Percentiles rank a stretch among this genome's conserved stretches.
Evolutionary conservation across 2,329 filamentous ascomycete genomes (phyloP).

Genomic region (Paraconiothyrium sp.): DNA sequence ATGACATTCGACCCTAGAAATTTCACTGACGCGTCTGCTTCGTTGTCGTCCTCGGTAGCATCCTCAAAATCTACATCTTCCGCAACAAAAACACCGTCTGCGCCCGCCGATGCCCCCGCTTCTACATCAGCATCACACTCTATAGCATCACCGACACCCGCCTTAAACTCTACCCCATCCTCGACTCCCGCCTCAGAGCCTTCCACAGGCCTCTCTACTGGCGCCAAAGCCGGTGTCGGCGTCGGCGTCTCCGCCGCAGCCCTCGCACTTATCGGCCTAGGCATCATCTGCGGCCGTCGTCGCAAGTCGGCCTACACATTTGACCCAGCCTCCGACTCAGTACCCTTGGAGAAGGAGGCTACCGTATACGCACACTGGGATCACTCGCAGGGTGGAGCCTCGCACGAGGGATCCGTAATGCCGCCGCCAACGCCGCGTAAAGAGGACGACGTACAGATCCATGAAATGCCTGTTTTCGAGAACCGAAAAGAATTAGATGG

Average conservation of each 20-base stretch:
- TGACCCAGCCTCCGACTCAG: not conserved
- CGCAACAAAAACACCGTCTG: not conserved
- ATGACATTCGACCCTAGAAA: conserved; percentile 5
- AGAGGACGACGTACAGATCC: not conserved
- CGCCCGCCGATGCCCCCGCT: not conserved
- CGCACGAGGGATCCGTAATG: not conserved
- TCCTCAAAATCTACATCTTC: conserved; percentile 1
- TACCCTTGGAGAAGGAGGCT: not conserved
- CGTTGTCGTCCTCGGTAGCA: not conserved
- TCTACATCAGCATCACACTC: conserved; percentile 8
- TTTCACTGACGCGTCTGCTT: not conserved
- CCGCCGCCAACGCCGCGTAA: not conserved
- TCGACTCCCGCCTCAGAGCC: not conserved
- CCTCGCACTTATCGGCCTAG: conserved; percentile 10
- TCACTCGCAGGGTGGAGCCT: not conserved
- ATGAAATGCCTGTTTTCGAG: conserved; percentile 6
- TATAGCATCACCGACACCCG: not conserved
- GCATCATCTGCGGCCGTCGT: conserved; percentile 4
- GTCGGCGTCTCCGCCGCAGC: conserved; percentile 9
- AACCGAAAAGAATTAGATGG: not conserved
- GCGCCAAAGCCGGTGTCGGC: conserved; percentile 18
- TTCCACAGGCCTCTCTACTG: conserved; percentile 6
- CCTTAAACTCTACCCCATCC: not conserved
- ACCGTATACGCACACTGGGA: not conserved
- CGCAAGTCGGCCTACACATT: not conserved